phyloP scores from a whole-genome alignment of 139 green algal species.

The Asterochloris erici region DNA sequence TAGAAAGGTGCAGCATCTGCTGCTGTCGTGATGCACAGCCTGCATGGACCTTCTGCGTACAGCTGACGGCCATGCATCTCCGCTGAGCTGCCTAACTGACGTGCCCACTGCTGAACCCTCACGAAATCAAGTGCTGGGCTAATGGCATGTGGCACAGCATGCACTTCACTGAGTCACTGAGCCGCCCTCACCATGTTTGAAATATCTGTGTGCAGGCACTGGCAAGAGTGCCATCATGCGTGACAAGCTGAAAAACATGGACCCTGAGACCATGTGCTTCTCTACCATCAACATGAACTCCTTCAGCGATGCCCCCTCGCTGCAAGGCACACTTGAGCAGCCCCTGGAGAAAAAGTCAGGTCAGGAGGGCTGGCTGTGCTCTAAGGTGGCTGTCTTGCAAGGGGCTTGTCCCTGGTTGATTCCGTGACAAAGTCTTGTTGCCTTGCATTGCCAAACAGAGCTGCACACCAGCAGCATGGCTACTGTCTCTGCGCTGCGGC shows the following conservation, averaged over 20 bases:
- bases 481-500: too few relatives aligned
- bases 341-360: slow-evolving; percentile 78
- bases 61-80: neutral
- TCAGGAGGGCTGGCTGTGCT: neutral
- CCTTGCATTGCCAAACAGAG: too few relatives aligned
- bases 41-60: too few relatives aligned
- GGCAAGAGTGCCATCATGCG: slow-evolving; percentile 87
- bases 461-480: too few relatives aligned
- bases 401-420: too few relatives aligned
- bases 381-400: too few relatives aligned
- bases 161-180: neutral
- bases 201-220: slow-evolving; percentile 41
- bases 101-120: neutral
- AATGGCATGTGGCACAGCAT: neutral
- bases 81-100: neutral
- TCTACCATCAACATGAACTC: slow-evolving; percentile 86
- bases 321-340: slow-evolving; percentile 77
- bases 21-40: neutral
- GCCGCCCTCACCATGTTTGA: neutral
- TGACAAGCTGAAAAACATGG: slow-evolving; percentile 80
- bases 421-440: too few relatives aligned
- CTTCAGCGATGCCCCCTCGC: slow-evolving; percentile 71
- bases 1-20: neutral
- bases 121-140: neutral
- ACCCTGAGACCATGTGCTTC: slow-evolving; percentile 63